A percentile compares a stretch with the other conserved stretches of the same genome.
phyloP scores from a whole-genome alignment of 805 yeast genomes.

The Candida suzukii region DNA sequence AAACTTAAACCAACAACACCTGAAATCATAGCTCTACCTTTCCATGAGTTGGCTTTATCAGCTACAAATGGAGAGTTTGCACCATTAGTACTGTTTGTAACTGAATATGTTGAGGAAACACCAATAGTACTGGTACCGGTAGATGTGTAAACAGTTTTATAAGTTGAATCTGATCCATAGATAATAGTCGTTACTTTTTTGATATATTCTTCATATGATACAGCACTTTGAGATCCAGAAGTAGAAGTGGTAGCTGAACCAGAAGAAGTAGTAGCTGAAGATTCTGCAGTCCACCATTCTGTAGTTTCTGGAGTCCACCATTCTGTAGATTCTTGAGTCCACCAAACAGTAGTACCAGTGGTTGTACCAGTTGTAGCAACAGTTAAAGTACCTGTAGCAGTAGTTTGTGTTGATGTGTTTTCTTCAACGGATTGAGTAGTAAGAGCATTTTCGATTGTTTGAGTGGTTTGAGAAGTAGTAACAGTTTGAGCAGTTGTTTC shows the following conservation, averaged over 20 bases:
- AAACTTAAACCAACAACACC: slow-evolving; percentile 15
- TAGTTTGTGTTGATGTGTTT: slow-evolving; percentile 1
- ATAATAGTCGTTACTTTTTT: neutral
- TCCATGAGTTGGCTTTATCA: slow-evolving; percentile 11
- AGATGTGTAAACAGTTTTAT: slow-evolving; percentile 7
- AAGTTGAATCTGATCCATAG: slow-evolving; percentile 4
- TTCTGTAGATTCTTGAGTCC: slow-evolving; percentile 10
- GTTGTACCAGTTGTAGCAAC: slow-evolving; percentile 4
- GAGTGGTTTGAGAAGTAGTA: neutral
- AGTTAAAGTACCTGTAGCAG: slow-evolving; percentile 5
- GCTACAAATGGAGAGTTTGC: slow-evolving; percentile 5
- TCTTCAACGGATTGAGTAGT: neutral
- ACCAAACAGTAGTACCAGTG: slow-evolving; percentile 4
- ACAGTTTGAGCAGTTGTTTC: neutral
- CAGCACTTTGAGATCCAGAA: slow-evolving; percentile 1
- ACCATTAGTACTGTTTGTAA: slow-evolving; percentile 11
- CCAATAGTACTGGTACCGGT: slow-evolving; percentile 9
- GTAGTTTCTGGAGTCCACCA: slow-evolving; percentile 13
- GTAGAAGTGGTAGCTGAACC: slow-evolving; percentile 1
- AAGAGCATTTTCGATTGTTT: neutral
- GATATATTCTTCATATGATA: slow-evolving; percentile 2
- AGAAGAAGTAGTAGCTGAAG: slow-evolving; percentile 5
- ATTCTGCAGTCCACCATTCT: slow-evolving; percentile 7
- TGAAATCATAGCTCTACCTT: slow-evolving; percentile 12
- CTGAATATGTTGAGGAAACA: slow-evolving; percentile 11